Evolutionary conservation across 805 yeast genomes (phyloP).

Genomic region (Yarrowia sp.): DNA sequence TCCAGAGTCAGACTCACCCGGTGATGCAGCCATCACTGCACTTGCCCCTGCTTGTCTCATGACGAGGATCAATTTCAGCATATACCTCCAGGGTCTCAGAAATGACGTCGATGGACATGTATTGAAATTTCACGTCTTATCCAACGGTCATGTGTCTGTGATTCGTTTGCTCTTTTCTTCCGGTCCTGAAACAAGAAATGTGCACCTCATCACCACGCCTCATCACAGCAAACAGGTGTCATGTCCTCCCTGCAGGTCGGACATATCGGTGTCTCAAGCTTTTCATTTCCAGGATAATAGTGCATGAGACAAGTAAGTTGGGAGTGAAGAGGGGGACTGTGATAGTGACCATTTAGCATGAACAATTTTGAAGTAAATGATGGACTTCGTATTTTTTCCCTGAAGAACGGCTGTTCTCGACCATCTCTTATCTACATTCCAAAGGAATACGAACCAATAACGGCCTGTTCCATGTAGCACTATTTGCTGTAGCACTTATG

Average conservation of each 20-base stretch:
- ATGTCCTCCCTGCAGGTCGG: constrained; percentile 4
- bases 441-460: neutral
- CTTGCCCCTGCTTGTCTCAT: neutral
- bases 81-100: neutral
- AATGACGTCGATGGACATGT: neutral
- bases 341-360: too few species aligned
- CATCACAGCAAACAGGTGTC: neutral
- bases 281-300: neutral
- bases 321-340: too few species aligned
- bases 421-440: neutral
- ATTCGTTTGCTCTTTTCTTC: neutral
- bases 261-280: neutral
- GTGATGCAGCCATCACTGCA: too few species aligned
- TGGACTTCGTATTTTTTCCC: too few species aligned
- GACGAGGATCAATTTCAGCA: neutral
- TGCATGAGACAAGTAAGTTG: neutral
- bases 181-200: neutral
- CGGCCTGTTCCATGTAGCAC: neutral
- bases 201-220: neutral
- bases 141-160: neutral
- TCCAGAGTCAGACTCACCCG: too few species aligned
- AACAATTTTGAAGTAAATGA: too few species aligned
- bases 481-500: neutral
- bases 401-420: too few species aligned
- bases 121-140: neutral